A percentile compares a stretch with the other conserved stretches of the same genome.
These are phyloP conservation scores for Paraphysoderma sedebokerense DNA, from an alignment of 371 early-diverging fungal genomes.

Conservation along the genomic window DNA sequence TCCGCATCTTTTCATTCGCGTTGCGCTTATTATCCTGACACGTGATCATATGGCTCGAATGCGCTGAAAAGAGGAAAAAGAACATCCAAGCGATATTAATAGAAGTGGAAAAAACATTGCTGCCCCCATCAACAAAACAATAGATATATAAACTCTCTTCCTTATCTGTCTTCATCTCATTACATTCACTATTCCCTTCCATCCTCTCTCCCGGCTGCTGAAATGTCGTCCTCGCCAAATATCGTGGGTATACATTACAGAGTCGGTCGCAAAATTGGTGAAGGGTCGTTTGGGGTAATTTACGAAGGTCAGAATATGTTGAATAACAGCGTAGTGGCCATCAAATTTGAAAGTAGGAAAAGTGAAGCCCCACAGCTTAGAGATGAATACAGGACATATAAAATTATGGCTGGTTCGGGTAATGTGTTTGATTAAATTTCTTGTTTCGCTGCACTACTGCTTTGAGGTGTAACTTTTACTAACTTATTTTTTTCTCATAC, in stretches of 20 bases:
- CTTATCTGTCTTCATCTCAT: too few relatives aligned
- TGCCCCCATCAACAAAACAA: too few relatives aligned
- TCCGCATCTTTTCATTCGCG: too few relatives aligned
- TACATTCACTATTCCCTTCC: too few relatives aligned
- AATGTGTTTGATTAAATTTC: slow-evolving; percentile 5
- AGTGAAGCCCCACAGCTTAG: slow-evolving; percentile 84
- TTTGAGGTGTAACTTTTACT: not conserved
- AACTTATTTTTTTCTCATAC: not conserved
- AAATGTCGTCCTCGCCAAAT: slow-evolving; percentile 11
- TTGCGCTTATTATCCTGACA: too few relatives aligned
- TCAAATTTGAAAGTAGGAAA: slow-evolving; percentile 86
- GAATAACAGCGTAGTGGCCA: slow-evolving; percentile 67
- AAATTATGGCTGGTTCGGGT: slow-evolving; percentile 59
- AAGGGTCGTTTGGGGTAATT: slow-evolving; percentile 92
- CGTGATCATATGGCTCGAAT: too few relatives aligned
- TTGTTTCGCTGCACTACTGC: not conserved
- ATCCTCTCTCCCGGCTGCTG: not conserved
- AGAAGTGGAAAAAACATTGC: too few relatives aligned
- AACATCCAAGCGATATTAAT: too few relatives aligned
- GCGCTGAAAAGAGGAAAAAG: too few relatives aligned
- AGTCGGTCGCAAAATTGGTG: slow-evolving; percentile 90
- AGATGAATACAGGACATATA: slow-evolving; percentile 84
- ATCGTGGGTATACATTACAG: slow-evolving; percentile 85
- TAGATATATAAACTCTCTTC: too few relatives aligned
- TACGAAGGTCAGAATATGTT: slow-evolving; percentile 79